Conservation (phyloP, 2,329 filamentous ascomycete genomes). For the Leptographium procerum region DNA sequence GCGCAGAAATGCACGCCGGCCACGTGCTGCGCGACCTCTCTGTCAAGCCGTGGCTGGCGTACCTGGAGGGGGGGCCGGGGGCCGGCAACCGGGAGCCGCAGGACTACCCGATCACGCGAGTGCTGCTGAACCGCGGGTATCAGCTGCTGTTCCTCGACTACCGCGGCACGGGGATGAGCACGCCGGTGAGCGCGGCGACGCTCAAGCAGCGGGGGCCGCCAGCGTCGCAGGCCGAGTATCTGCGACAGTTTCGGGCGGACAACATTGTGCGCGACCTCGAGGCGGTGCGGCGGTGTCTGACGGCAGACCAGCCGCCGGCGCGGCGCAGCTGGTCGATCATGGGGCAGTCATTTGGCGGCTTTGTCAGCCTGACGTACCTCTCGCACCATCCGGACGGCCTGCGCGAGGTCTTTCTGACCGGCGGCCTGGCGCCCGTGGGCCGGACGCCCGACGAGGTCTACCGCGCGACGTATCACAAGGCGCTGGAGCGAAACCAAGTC, state of each 20-base stretch:
- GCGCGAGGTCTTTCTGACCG: slow-evolving; percentile 72
- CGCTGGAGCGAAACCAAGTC: slow-evolving; percentile 58
- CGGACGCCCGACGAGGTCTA: slow-evolving; percentile 67
- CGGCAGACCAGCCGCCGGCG: slow-evolving; percentile 45
- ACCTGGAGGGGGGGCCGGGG: slow-evolving; percentile 78
- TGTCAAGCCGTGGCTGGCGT: slow-evolving; percentile 52
- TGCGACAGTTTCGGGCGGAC: slow-evolving; percentile 79
- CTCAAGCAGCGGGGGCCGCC: slow-evolving; percentile 53
- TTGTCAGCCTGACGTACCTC: slow-evolving; percentile 73
- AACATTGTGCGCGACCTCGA: slow-evolving; percentile 85
- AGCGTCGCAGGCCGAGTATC: slow-evolving; percentile 62
- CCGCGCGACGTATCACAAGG: slow-evolving; percentile 54
- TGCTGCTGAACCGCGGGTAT: slow-evolving; percentile 68
- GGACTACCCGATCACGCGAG: slow-evolving; percentile 57
- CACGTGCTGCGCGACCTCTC: slow-evolving; percentile 8
- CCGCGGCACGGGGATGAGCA: slow-evolving; percentile 77
- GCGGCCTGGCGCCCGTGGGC: slow-evolving; percentile 70
- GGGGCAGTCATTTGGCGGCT: slow-evolving; percentile 88
- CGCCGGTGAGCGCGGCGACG: slow-evolving; percentile 63
- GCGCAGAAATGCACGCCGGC: slow-evolving; percentile 17
- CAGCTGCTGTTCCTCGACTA: slow-evolving; percentile 83
- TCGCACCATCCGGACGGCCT: slow-evolving; percentile 68
- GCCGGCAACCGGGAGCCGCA: slow-evolving; percentile 67
- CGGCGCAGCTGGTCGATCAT: slow-evolving; percentile 73
- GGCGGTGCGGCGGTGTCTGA: slow-evolving; percentile 67